These are phyloP conservation scores for Colletotrichum aenigma DNA, from an alignment of 2,329 filamentous ascomycete genomes.

Conservation along the genomic window DNA sequence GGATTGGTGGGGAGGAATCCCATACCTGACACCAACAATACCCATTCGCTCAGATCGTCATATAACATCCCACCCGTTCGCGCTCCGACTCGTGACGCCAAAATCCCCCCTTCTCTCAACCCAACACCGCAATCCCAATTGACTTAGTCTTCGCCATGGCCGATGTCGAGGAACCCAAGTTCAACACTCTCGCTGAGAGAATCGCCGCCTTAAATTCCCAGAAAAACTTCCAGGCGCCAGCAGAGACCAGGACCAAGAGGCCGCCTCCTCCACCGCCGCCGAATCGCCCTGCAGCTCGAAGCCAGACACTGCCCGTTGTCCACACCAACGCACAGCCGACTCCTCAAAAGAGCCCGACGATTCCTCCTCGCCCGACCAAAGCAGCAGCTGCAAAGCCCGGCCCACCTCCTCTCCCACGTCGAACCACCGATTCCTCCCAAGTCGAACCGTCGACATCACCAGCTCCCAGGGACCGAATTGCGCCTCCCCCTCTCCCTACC, in stretches of 20 bases:
- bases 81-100: not conserved
- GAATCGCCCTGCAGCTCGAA: constrained; percentile 39
- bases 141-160: constrained; percentile 47
- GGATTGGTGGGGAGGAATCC: not conserved
- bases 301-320: constrained; percentile 39
- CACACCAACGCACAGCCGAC: constrained; percentile 25
- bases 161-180: constrained; percentile 65
- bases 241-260: constrained; percentile 35
- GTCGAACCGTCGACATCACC: constrained; percentile 25
- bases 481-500: constrained; percentile 40
- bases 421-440: constrained; percentile 33
- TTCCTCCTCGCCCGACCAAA: constrained; percentile 42
- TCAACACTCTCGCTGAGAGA: constrained; percentile 63
- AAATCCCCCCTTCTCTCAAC: not conserved
- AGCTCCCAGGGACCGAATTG: constrained; percentile 28
- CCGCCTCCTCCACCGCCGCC: constrained; percentile 53
- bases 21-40: not conserved
- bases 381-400: constrained; percentile 26
- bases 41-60: not conserved
- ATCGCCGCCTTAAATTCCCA: constrained; percentile 68
- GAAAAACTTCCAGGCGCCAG: constrained; percentile 58
- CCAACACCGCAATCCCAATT: not conserved
- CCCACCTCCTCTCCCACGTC: constrained; percentile 42
- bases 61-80: constrained; percentile 9
- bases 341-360: constrained; percentile 34